phyloP scores from a whole-genome alignment of 495 filamentous ascomycete genomes.

The Penicillium lividum region DNA sequence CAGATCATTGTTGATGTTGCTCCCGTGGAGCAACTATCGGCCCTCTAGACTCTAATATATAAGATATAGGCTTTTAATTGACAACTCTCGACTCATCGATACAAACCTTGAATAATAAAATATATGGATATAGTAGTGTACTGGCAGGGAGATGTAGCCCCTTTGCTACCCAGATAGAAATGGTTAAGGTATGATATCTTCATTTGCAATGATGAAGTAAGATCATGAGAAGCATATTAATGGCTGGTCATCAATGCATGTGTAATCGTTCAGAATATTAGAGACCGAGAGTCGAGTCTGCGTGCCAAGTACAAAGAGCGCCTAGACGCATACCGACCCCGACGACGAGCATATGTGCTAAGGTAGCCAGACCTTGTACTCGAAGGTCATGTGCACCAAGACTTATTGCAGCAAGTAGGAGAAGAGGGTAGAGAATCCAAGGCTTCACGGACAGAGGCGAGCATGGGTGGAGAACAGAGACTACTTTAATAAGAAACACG shows the following conservation, averaged over 20 bases:
- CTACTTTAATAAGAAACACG: constrained; percentile 58
- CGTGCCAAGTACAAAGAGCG: constrained; percentile 39
- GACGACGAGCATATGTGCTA: constrained; percentile 37
- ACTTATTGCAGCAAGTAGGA: constrained; percentile 59
- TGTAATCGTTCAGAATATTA: neutral
- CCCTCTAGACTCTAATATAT: neutral
- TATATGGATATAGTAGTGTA: neutral
- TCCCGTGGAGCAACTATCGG: neutral
- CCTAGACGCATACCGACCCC: constrained; percentile 32
- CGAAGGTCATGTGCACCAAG: constrained; percentile 30
- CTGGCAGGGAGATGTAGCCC: neutral
- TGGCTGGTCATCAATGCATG: constrained; percentile 7
- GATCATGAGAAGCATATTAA: constrained; percentile 14
- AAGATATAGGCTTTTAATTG: neutral
- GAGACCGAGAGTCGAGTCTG: neutral
- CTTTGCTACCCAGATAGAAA: neutral
- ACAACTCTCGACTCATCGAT: too few species aligned
- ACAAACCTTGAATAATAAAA: neutral
- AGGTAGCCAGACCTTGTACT: constrained; percentile 27
- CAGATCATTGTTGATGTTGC: constrained; percentile 4
- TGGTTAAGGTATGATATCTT: neutral
- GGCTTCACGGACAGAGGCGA: constrained; percentile 59
- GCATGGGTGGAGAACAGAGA: constrained; percentile 58
- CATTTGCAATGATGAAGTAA: neutral
- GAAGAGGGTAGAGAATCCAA: constrained; percentile 61